Conservation (phyloP, 2,329 filamentous ascomycete genomes). For the Cordyceps cateniannulata region DNA sequence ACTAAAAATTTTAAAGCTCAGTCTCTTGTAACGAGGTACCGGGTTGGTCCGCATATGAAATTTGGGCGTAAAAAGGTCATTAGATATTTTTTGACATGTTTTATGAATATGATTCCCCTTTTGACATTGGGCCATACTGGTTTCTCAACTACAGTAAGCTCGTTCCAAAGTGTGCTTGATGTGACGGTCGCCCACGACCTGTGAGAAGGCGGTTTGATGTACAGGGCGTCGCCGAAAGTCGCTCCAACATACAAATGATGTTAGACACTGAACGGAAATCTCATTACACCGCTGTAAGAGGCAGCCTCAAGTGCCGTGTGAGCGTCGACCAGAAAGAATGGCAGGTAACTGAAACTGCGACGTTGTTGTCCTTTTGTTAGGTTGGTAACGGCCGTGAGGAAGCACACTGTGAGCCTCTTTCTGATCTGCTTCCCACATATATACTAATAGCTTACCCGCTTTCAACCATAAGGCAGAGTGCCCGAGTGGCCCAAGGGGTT, state of each 20-base stretch:
- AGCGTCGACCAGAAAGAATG: too few relatives aligned
- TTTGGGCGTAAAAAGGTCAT: conserved; percentile 12
- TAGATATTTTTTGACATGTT: conserved; percentile 12
- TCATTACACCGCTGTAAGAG: too few relatives aligned
- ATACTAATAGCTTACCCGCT: not conserved
- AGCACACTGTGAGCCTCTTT: too few relatives aligned
- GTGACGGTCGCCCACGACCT: not conserved
- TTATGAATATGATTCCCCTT: conserved; percentile 13
- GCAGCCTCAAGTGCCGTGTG: too few relatives aligned
- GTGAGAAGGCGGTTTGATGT: too few relatives aligned
- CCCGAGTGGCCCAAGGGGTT: conserved; percentile 1
- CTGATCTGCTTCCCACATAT: too few relatives aligned
- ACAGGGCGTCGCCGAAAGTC: too few relatives aligned
- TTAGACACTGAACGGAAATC: too few relatives aligned
- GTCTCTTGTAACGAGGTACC: not conserved
- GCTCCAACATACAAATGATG: too few relatives aligned
- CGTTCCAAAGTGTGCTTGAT: not conserved
- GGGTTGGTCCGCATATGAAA: conserved; percentile 10
- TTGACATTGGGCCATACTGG: conserved; percentile 10
- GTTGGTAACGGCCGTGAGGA: too few relatives aligned
- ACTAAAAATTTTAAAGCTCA: not conserved
- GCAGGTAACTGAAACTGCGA: too few relatives aligned
- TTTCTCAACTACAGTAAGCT: conserved; percentile 10
- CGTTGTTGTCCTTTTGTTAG: too few relatives aligned
- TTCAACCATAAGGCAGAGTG: not conserved